These are phyloP conservation scores for Lumnitzera racemosa DNA, from an alignment of 345 rosid species.

Conservation along the genomic window DNA sequence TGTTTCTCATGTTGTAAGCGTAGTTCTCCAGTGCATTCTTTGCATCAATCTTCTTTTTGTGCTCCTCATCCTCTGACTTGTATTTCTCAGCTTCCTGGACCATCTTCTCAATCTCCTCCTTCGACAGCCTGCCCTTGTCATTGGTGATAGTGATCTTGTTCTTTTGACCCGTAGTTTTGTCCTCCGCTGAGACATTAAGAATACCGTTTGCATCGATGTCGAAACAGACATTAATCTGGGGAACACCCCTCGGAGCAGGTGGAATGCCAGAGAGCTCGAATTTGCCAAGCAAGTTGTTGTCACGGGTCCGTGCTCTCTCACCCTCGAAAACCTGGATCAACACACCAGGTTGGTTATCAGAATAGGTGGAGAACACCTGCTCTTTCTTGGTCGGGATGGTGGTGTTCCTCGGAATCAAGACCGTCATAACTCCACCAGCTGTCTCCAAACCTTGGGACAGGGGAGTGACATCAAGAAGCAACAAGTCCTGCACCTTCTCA, in stretches of 20 bases:
- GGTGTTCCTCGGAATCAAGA: slow-evolving; percentile 23
- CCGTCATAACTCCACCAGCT: slow-evolving; percentile 27
- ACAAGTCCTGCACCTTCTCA: slow-evolving; percentile 27
- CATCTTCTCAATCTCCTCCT: slow-evolving; percentile 27
- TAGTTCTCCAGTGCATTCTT: slow-evolving; percentile 20
- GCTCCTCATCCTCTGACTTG: slow-evolving; percentile 25
- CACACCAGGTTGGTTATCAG: slow-evolving; percentile 23
- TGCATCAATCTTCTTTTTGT: slow-evolving; percentile 25
- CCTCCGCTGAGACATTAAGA: slow-evolving; percentile 23
- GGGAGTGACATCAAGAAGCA: slow-evolving; percentile 23
- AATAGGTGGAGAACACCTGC: slow-evolving; percentile 17
- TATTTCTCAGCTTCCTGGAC: slow-evolving; percentile 27
- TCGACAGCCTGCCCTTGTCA: slow-evolving; percentile 24
- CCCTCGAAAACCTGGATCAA: slow-evolving; percentile 27
- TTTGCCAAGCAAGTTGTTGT: slow-evolving; percentile 26
- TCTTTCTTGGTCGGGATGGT: slow-evolving; percentile 25
- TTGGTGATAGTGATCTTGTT: slow-evolving; percentile 22
- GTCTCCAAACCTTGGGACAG: slow-evolving; percentile 27
- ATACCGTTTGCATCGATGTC: slow-evolving; percentile 27
- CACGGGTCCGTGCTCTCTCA: slow-evolving; percentile 22
- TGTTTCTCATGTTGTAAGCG: slow-evolving; percentile 23
- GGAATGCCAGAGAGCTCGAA: slow-evolving; percentile 29
- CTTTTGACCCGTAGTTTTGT: slow-evolving; percentile 25
- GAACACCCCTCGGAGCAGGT: slow-evolving; percentile 27
- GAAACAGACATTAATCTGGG: slow-evolving; percentile 26